Conservation (phyloP, 2,329 filamentous ascomycete species). For the Colletotrichum sp. region DNA sequence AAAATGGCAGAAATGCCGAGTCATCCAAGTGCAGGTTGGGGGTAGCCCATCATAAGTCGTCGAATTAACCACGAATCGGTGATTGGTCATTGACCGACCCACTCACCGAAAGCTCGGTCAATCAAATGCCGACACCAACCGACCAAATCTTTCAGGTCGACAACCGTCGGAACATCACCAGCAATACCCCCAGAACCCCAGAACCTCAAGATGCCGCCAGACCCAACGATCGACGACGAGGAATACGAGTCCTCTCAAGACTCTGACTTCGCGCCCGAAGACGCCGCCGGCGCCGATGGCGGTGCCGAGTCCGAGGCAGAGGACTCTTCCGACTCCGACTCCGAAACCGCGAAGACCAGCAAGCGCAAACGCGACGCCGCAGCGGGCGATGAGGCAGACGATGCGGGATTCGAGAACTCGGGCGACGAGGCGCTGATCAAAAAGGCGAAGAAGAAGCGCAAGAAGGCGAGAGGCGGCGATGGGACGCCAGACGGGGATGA, state of each 20-base stretch:
- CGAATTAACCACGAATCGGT: not conserved
- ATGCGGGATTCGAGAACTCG: conserved; percentile 67
- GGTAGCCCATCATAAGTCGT: not conserved
- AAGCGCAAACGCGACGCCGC: conserved; percentile 38
- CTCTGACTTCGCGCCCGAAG: conserved; percentile 73
- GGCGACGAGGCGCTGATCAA: conserved; percentile 75
- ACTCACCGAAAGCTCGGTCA: conserved; percentile 7
- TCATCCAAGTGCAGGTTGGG: not conserved
- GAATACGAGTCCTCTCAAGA: conserved; percentile 74
- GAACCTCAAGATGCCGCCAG: conserved; percentile 45
- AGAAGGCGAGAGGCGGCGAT: conserved; percentile 40
- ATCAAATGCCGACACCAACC: not conserved
- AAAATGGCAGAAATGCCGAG: not conserved
- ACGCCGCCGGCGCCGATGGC: conserved; percentile 45
- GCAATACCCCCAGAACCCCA: not conserved
- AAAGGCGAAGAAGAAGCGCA: conserved; percentile 59
- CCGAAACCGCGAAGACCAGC: conserved; percentile 24
- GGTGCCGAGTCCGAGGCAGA: conserved; percentile 54
- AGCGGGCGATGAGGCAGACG: conserved; percentile 37
- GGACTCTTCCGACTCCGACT: conserved; percentile 49
- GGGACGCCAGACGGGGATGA: conserved; percentile 50
- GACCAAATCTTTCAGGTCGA: not conserved
- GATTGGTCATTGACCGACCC: not conserved
- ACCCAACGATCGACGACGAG: conserved; percentile 47
- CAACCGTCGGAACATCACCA: not conserved